Base-by-base conservation (phyloP, 345 rosid species). In the Kandelia obovata region DNA sequence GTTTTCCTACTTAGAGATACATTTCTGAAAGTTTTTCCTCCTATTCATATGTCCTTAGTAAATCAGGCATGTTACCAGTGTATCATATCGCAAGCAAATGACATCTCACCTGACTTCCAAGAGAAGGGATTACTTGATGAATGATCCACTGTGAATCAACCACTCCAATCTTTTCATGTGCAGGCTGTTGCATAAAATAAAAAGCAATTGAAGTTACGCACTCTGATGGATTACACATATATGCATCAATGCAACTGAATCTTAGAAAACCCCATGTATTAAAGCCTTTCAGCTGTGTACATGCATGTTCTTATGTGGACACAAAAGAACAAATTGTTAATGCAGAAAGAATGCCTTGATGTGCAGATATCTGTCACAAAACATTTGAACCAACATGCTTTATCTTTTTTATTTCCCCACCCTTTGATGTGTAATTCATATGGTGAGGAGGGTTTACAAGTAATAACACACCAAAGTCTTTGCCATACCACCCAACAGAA, bases 81-180 rank as follows among this genome's bases (percentile, higher is more conserved):
- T 3, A 43, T 5, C 6, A 21, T 27, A 6, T 35, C n/a, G 16
- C 34, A 27, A n/a, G 25, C 47, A 53, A 31, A 21, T 53, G 28
- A 39, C 46, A 21, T 26, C 73, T 80, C 64, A 94, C 98, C 95
- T 94, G 97, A 49, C 65, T 83, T 21, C 96, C 93, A 32, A 94
- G 92, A 65, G 97, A 91, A 62, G 97, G 96, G 73, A 94, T 82
- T 65, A 83, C 89, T 88, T 91, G 93, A 85, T 91, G 97, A 78
- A 94, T 69, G 66, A 94, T 91, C 99, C 97, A 91, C 69, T 94
- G 96, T 53, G 99, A 91, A 87, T 94, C 99, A 72, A 94, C 91
- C 57, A 94, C 97, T 3, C 97, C 99, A 46, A 94, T 89, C 68
- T 91, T 94, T 78, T 91, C 96, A 69, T 94, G 96, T 2, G 96